Evolutionary conservation across 345 rosid species (phyloP).

Genomic region (Arabis hirsuta): DNA sequence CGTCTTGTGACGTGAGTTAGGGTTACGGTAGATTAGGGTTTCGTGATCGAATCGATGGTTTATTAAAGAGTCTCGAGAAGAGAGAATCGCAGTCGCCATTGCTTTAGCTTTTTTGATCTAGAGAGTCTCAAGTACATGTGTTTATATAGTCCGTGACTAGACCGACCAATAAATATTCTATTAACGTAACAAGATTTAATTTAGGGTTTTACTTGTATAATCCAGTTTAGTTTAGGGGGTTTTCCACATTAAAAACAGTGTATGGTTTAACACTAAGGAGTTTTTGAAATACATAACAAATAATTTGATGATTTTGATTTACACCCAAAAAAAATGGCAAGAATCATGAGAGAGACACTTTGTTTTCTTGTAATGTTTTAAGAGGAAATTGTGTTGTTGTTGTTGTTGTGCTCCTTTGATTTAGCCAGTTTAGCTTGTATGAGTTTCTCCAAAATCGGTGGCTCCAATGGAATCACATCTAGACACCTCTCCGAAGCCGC

Average conservation of each 20-base stretch:
- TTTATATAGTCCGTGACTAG: background rate
- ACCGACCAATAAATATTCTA: constrained; percentile 3
- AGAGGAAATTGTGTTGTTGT: constrained; percentile 39
- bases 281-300: constrained; percentile 8
- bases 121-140: background rate
- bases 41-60: constrained; percentile 26
- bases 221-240: too few relatives aligned
- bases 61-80: constrained; percentile 25
- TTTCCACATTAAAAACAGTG: too few relatives aligned
- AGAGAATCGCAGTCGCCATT: constrained; percentile 42
- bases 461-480: constrained; percentile 89
- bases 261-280: constrained; percentile 1
- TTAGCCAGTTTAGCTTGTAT: constrained; percentile 84
- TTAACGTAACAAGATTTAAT: too few relatives aligned
- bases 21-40: constrained; percentile 34
- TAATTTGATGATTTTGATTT: constrained; percentile 14
- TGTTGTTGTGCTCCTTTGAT: constrained; percentile 51
- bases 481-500: constrained; percentile 94
- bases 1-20: constrained; percentile 26
- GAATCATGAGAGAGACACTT: constrained; percentile 10
- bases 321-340: constrained; percentile 12
- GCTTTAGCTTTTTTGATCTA: background rate
- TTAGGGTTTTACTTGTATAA: background rate
- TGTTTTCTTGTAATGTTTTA: constrained; percentile 23
- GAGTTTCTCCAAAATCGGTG: constrained; percentile 91